Conservation (phyloP, 495 filamentous ascomycete genomes). For the Extremus antarcticus region DNA sequence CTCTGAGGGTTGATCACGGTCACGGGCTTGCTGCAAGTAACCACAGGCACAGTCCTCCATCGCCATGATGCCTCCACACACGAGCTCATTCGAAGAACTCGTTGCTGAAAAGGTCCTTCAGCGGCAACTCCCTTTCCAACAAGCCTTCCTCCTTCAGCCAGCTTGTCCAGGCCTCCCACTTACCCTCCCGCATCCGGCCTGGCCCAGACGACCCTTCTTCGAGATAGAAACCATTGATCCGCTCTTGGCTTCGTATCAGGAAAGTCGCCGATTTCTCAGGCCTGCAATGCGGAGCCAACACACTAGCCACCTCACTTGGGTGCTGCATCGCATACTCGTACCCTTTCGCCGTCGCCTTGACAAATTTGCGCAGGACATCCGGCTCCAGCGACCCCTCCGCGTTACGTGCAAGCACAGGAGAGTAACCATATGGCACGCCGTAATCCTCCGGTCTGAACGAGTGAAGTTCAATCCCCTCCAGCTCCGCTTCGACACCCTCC, state of each 20-base stretch:
- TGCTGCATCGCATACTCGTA: slow-evolving; percentile 11
- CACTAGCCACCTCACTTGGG: slow-evolving; percentile 1
- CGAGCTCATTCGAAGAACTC: slow-evolving; percentile 8
- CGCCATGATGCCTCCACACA: too few species aligned
- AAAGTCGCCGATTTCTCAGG: slow-evolving; percentile 4
- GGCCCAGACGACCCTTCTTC: slow-evolving; percentile 9
- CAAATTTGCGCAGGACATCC: slow-evolving; percentile 11
- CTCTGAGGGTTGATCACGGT: not conserved
- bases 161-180: slow-evolving; percentile 11
- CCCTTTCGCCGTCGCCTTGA: slow-evolving; percentile 12
- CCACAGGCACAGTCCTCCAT: too few species aligned
- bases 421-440: slow-evolving; percentile 18
- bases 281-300: slow-evolving; percentile 6
- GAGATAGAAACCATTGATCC: slow-evolving; percentile 16
- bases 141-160: slow-evolving; percentile 11
- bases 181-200: slow-evolving; percentile 9
- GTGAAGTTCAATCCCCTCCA: slow-evolving; percentile 5
- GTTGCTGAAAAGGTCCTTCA: slow-evolving; percentile 14
- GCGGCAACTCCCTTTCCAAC: not conserved
- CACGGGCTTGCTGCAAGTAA: too few species aligned
- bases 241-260: slow-evolving; percentile 11
- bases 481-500: slow-evolving; percentile 18
- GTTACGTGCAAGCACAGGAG: slow-evolving; percentile 16
- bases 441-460: slow-evolving; percentile 6
- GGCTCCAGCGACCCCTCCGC: not conserved